phyloP scores from a whole-genome alignment of 2,329 filamentous ascomycete species.

The Emmonsia crescens region DNA sequence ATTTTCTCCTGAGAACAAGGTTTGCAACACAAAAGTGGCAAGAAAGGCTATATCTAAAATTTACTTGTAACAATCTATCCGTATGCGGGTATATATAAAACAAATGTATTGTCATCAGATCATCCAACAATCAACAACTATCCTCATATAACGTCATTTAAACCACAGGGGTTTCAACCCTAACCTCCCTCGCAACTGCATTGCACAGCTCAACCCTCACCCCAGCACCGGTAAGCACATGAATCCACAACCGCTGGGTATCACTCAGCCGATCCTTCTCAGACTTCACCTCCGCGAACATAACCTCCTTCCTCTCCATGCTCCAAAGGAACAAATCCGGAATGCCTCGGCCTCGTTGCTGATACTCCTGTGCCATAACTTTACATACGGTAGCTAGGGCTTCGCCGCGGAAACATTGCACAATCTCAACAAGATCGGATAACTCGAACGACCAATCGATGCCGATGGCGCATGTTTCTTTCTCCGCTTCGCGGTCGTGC shows the following conservation, averaged over 20 bases:
- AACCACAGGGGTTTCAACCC: conserved; percentile 4
- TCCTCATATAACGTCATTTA: not conserved
- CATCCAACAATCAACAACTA: not conserved
- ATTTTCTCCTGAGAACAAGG: too few relatives aligned
- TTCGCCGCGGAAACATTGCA: conserved; percentile 64
- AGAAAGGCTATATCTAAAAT: not conserved
- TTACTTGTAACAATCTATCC: not conserved
- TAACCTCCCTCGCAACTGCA: conserved; percentile 49
- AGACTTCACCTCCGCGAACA: conserved; percentile 72
- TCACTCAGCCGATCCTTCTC: conserved; percentile 91
- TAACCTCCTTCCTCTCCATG: conserved; percentile 47
- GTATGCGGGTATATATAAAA: not conserved
- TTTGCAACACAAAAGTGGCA: too few relatives aligned
- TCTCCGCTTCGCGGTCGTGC: conserved; percentile 56
- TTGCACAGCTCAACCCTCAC: conserved; percentile 73
- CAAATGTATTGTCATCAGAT: not conserved
- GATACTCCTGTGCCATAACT: conserved; percentile 92
- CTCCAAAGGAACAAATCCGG: conserved; percentile 91
- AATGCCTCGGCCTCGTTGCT: conserved; percentile 71
- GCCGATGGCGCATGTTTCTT: conserved; percentile 76
- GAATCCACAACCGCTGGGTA: conserved; percentile 92
- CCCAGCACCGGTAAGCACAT: conserved; percentile 77
- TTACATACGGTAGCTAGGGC: conserved; percentile 79
- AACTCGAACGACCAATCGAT: conserved; percentile 82
- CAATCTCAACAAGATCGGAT: conserved; percentile 68